Conservation (phyloP, 1,284 basidiomycete species). For the Trametes versicolor region DNA sequence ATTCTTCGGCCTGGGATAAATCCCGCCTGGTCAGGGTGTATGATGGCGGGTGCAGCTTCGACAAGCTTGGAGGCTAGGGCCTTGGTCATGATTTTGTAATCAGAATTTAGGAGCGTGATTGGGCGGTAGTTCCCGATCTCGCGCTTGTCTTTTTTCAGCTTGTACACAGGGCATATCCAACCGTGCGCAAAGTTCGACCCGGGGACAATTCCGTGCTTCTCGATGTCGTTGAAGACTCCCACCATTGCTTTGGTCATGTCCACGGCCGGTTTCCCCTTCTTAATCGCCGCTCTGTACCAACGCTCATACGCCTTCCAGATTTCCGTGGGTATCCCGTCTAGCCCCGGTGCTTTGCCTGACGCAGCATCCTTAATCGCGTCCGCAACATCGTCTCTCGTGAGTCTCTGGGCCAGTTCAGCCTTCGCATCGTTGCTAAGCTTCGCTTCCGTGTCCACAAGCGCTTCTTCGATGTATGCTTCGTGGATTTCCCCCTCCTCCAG, state of each 20-base stretch:
- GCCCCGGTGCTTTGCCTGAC: constrained; percentile 19
- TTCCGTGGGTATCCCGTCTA: constrained; percentile 34
- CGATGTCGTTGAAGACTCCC: constrained; percentile 35
- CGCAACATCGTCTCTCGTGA: background rate
- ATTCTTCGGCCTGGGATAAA: constrained; percentile 42
- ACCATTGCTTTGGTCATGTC: constrained; percentile 29
- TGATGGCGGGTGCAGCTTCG: constrained; percentile 19
- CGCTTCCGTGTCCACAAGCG: background rate
- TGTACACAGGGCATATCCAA: constrained; percentile 45
- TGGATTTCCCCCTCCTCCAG: constrained; percentile 2
- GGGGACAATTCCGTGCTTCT: constrained; percentile 17
- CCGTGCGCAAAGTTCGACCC: constrained; percentile 39
- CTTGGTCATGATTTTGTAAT: constrained; percentile 45
- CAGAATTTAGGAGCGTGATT: constrained; percentile 47
- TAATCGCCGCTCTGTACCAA: background rate
- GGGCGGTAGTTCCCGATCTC: constrained; percentile 46
- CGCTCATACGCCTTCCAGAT: constrained; percentile 31
- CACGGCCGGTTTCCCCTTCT: background rate
- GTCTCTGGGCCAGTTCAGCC: background rate
- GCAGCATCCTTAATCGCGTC: background rate
- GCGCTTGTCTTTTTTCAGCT: constrained; percentile 18
- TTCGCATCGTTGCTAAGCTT: background rate
- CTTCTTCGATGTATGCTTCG: background rate
- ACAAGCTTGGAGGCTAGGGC: constrained; percentile 34
- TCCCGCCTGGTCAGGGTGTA: constrained; percentile 44